phyloP scores from a whole-genome alignment of 2,329 filamentous ascomycete species.

The Sporothrix phasma region DNA sequence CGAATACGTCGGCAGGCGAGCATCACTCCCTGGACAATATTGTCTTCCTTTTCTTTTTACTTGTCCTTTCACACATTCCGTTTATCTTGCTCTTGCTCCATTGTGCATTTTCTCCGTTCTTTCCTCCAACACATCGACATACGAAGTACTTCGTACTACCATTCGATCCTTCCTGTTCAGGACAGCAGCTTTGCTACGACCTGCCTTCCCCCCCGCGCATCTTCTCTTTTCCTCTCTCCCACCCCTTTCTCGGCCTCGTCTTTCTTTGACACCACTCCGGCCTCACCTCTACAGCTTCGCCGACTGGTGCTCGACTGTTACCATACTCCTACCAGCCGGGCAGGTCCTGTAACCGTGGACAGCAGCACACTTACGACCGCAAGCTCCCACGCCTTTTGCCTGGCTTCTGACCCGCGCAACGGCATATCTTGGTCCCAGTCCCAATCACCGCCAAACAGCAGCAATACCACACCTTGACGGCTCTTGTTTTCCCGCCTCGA shows the following conservation, averaged over 20 bases:
- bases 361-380: neutral
- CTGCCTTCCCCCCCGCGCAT: neutral
- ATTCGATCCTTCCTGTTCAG: neutral
- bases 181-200: neutral
- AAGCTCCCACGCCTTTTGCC: neutral
- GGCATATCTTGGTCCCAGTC: neutral
- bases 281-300: neutral
- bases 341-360: neutral
- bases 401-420: neutral
- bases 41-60: neutral
- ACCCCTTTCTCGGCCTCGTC: neutral
- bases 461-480: neutral
- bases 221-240: neutral
- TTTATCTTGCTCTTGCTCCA: neutral
- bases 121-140: neutral
- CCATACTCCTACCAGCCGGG: neutral
- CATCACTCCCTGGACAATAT: neutral
- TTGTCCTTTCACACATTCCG: neutral
- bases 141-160: too few relatives aligned
- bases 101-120: neutral
- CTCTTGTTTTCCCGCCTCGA: neutral
- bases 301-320: neutral
- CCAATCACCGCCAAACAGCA: neutral
- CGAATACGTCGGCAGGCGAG: slow-evolving; percentile 1
- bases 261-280: neutral